Evolutionary conservation across 1,284 basidiomycete species (phyloP), one percentile per base, ranked within the genome.

Genomic region (Trichosporon ovoides): DNA sequence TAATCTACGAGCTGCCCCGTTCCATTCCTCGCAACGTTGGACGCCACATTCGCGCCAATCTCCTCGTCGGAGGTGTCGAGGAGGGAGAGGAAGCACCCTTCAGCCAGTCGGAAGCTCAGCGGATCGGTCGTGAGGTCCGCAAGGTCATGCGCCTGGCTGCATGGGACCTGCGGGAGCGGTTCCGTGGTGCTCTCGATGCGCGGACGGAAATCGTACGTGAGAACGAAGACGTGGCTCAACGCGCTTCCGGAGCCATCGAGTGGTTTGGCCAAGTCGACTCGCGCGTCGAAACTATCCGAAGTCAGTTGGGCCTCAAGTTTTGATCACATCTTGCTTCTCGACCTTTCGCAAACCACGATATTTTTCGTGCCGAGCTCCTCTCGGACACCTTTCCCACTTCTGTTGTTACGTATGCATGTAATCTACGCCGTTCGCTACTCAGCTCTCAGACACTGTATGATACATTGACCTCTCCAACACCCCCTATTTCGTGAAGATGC

Each of bases 1-100:
- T 96, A 62, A 81, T 98, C 55, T 79, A 90, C 66, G 94, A 98
- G 71, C 83, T 98, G 24, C 96, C 96, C 0, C 84, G 81, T 69
- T 87, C 91, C 3, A 88, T 99, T 62, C 96, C 96, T n/a, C 83
- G 85, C 62, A 97, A 92, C 34, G 83, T 97, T 58, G 93, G 93
- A 3, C 83, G 91, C 57, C 82, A 89, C 52, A 65, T 81, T 20
- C 72, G 75, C 40, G 79, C 83, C 2, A 81, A 84, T 14, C 80
- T 91, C 14, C 68, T 80, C 60, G 51, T 59, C 16, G 67, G 68
- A 10, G 35, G 50, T 31, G 80, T 72, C 37, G 58, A 64, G 18
- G 66, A 68, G 12, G 59, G 63, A 11, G 63, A 68, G 16, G 52
- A 66, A 36, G 79, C 81, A 22, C 76, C 80, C 20, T 96, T 88